Conservation (phyloP, 768 basidiomycete species). For the Pisolithus microcarpus region DNA sequence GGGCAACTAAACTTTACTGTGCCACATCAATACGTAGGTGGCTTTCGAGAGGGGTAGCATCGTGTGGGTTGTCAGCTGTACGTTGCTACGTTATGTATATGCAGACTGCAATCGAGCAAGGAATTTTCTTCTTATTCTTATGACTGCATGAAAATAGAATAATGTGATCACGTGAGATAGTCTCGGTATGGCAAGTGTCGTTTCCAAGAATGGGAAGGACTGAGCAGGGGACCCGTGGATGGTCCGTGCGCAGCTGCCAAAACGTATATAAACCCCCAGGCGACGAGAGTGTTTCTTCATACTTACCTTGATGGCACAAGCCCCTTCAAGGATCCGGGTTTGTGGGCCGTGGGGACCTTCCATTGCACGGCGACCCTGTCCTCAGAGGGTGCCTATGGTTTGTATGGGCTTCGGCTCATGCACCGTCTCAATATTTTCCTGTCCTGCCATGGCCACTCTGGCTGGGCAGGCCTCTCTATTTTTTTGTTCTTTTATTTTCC, state of each 20-base stretch:
- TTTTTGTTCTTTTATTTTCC: slow-evolving; percentile 7
- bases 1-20: neutral
- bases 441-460: slow-evolving; percentile 56
- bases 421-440: slow-evolving; percentile 78
- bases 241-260: slow-evolving; percentile 18
- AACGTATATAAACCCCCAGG: slow-evolving; percentile 8
- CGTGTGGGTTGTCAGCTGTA: too few relatives aligned
- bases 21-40: too few relatives aligned
- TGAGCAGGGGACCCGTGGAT: neutral
- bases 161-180: too few relatives aligned
- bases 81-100: too few relatives aligned
- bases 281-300: slow-evolving; percentile 23
- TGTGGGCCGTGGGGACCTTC: slow-evolving; percentile 48
- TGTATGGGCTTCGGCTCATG: slow-evolving; percentile 63
- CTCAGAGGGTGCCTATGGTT: slow-evolving; percentile 38
- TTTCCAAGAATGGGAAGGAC: neutral
- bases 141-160: neutral
- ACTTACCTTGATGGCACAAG: slow-evolving; percentile 62
- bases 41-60: too few relatives aligned
- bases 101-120: neutral
- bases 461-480: slow-evolving; percentile 39
- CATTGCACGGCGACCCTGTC: slow-evolving; percentile 55
- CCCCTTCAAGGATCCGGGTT: slow-evolving; percentile 48
- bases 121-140: neutral
- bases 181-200: neutral